phyloP scores from a whole-genome alignment of 2,329 filamentous ascomycete genomes.

The Keithomyces neogunnii region DNA sequence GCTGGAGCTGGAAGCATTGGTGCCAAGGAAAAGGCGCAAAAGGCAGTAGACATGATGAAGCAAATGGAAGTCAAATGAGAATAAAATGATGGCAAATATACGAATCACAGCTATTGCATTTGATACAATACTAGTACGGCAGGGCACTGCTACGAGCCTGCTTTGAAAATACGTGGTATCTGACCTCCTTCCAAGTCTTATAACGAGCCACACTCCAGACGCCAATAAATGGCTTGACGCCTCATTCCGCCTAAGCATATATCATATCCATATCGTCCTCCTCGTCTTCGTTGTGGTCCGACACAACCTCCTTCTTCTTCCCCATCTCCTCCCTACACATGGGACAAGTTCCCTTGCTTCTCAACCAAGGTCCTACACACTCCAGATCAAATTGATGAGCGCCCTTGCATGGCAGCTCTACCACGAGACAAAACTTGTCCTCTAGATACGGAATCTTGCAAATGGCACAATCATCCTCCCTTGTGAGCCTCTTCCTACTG shows the following conservation, averaged over 20 bases:
- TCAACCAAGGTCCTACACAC: slow-evolving; percentile 57
- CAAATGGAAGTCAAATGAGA: slow-evolving; percentile 9
- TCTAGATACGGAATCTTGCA: slow-evolving; percentile 54
- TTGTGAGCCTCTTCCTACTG: slow-evolving; percentile 36
- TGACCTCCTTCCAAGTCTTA: neutral
- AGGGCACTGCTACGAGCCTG: no score
- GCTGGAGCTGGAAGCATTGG: slow-evolving; percentile 9
- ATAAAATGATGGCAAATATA: neutral
- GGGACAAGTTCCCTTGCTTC: slow-evolving; percentile 56
- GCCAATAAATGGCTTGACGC: neutral
- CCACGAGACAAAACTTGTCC: slow-evolving; percentile 54
- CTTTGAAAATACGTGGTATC: neutral
- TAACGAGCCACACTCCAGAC: neutral
- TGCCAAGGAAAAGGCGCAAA: slow-evolving; percentile 14
- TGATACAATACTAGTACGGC: no score
- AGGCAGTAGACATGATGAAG: slow-evolving; percentile 14
- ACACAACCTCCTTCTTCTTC: slow-evolving; percentile 41
- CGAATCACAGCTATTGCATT: no score
- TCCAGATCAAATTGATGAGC: slow-evolving; percentile 57
- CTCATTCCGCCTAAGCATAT: slow-evolving; percentile 22
- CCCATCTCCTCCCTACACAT: slow-evolving; percentile 53
- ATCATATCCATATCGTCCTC: slow-evolving; percentile 47
- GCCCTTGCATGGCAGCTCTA: slow-evolving; percentile 53
- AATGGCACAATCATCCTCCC: slow-evolving; percentile 51
- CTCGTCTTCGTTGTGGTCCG: slow-evolving; percentile 33